Evolutionary conservation across 148 eudicot genomes (phyloP).

Genomic region (Cornus kousa): DNA sequence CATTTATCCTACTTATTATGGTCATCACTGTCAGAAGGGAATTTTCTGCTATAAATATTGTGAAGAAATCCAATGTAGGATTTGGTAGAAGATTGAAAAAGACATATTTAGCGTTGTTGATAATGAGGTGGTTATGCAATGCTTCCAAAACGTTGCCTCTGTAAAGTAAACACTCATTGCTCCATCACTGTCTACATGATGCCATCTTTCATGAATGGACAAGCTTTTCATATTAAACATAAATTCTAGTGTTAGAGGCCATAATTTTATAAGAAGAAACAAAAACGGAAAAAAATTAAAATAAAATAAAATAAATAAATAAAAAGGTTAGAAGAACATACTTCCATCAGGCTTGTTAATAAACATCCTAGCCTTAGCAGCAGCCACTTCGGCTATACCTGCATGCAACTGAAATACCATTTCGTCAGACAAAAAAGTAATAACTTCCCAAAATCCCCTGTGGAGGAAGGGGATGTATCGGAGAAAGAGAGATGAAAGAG

Average conservation of each 20-base stretch:
- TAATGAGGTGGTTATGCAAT: too few relatives aligned
- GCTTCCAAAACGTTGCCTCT: too few relatives aligned
- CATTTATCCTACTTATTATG: too few relatives aligned
- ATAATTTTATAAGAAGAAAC: background rate
- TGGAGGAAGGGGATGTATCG: too few relatives aligned
- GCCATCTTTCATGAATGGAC: background rate
- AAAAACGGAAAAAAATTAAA: too few relatives aligned
- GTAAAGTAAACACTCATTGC: too few relatives aligned
- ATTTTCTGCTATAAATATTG: too few relatives aligned
- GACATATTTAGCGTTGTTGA: too few relatives aligned
- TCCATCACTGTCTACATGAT: background rate
- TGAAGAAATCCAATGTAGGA: too few relatives aligned
- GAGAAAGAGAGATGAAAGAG: background rate
- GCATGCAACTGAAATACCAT: constrained; percentile 68
- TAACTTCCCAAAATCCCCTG: background rate
- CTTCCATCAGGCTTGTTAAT: constrained; percentile 97
- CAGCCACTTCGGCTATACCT: constrained; percentile 94
- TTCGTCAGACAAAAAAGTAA: constrained; percentile 13
- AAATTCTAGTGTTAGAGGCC: background rate
- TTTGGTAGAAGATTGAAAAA: too few relatives aligned
- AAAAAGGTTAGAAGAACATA: constrained; percentile 27
- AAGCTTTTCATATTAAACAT: background rate
- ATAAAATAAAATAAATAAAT: background rate
- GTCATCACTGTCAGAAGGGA: too few relatives aligned
- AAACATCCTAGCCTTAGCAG: constrained; percentile 95